Base-by-base conservation (phyloP, 129 eudicot species). In the Tagetes patula region DNA sequence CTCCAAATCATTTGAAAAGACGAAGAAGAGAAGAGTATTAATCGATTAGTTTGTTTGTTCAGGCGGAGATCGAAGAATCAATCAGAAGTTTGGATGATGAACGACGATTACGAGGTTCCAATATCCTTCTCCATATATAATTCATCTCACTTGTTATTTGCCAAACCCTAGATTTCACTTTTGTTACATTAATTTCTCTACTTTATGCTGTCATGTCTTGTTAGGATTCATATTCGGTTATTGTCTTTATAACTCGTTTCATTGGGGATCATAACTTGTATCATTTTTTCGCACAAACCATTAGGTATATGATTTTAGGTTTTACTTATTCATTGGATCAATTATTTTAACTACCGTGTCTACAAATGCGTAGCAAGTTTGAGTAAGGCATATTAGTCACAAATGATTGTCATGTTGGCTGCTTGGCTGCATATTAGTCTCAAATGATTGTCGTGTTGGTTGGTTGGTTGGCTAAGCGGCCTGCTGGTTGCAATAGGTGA, bases 91-190 rank as follows among this genome's bases (percentile, higher is more conserved):
- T 67, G 49, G 43, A 77, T 37, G 2, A 77, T 77, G 63, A 60
- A 69, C 38, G 81, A 77, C 53, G 81, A 77, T 38, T 77, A 77
- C 33, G 81, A 69, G 81, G 81, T 77, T 38, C 8, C 50, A 56
- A 27, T 34, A 58, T 42, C 52, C 69, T 76, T 76, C 41, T 7
- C 37, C 59, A 50, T 58, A 5, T 11, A 27, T 48, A 60, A 77
- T 56, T 37, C 36, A 49, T 63, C 38, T 58, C 39, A 9, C 41
- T 31, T 27, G 60, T 11, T 45, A 46, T 56, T 30, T 69, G 50
- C 61, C 42, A 59, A 77, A 69, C 75, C 75, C 81, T 69, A 77
- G 42, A 36, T 77, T 68, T 76, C 62, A 37, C 55, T 65, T 47
- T n/a, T 31, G 55, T 75, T 53, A 53, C 66, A 40, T 54, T 38